These are phyloP conservation scores for Hypericum androsaemum DNA, from an alignment of 345 rosid species.

Conservation along the genomic window DNA sequence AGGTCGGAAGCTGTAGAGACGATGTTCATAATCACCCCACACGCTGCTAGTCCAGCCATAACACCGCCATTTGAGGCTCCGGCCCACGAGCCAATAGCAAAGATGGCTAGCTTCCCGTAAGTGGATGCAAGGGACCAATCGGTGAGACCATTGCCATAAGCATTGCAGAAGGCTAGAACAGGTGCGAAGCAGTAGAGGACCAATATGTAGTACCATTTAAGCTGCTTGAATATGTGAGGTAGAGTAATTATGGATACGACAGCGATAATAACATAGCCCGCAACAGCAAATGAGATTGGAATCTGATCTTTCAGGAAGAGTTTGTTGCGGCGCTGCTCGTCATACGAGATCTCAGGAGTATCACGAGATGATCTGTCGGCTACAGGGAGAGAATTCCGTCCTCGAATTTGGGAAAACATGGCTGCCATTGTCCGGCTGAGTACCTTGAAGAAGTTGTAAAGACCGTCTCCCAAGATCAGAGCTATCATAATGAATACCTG, in stretches of 20 bases:
- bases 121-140: constrained; percentile 85
- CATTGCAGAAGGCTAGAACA: constrained; percentile 64
- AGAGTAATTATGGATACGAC: constrained; percentile 35
- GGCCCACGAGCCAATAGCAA: constrained; percentile 64
- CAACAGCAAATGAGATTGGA: constrained; percentile 53
- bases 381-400: constrained; percentile 25
- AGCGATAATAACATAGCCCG: constrained; percentile 48
- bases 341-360: constrained; percentile 31
- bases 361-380: constrained; percentile 26
- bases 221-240: constrained; percentile 51
- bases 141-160: constrained; percentile 79
- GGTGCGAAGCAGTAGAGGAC: constrained; percentile 63
- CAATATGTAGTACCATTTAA: constrained; percentile 62
- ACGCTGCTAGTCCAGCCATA: constrained; percentile 68
- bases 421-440: constrained; percentile 44
- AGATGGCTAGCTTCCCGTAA: constrained; percentile 74
- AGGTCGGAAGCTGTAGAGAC: constrained; percentile 82
- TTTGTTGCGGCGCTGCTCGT: constrained; percentile 50
- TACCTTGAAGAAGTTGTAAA: constrained; percentile 67
- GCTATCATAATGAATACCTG: constrained; percentile 80
- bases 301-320: constrained; percentile 71
- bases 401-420: constrained; percentile 34
- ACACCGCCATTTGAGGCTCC: constrained; percentile 59
- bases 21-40: constrained; percentile 91
- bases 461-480: constrained; percentile 75